These are phyloP conservation scores for Deinandra increscens DNA, from an alignment of 129 eudicot species.

Conservation along the genomic window DNA sequence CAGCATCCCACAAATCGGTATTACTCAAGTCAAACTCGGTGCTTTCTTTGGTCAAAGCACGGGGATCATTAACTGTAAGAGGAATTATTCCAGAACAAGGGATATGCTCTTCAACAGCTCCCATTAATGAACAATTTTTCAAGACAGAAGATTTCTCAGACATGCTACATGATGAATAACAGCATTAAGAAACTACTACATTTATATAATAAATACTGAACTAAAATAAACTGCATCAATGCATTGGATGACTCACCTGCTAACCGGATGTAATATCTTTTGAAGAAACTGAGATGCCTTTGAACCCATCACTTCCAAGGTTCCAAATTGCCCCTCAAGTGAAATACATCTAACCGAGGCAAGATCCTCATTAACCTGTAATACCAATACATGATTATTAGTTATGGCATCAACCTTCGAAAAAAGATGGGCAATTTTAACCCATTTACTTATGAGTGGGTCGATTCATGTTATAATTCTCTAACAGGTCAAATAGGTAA, in stretches of 20 bases:
- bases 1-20: conserved; percentile 70
- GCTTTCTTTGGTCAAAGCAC: conserved; percentile 34
- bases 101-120: conserved; percentile 35
- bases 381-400: conserved; percentile 8
- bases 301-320: conserved; percentile 79
- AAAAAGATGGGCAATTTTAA: neutral
- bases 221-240: conserved; percentile 1
- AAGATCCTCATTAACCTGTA: conserved; percentile 49
- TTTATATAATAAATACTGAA: neutral
- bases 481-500: neutral
- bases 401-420: neutral
- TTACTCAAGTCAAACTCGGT: conserved; percentile 21
- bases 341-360: conserved; percentile 52
- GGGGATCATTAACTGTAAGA: conserved; percentile 69
- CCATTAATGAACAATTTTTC: conserved; percentile 33
- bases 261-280: conserved; percentile 61
- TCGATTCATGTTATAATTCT: neutral
- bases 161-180: conserved; percentile 35
- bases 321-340: conserved; percentile 71
- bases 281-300: conserved; percentile 63
- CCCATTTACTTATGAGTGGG: neutral
- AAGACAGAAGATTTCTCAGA: conserved; percentile 26
- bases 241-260: conserved; percentile 36
- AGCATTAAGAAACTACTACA: neutral
- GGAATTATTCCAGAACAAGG: conserved; percentile 44